Percentiles rank a stretch among this genome's conserved stretches.
Evolutionary conservation across 148 eudicot species (phyloP).

Genomic region (Rhododendron kiyosumense): DNA sequence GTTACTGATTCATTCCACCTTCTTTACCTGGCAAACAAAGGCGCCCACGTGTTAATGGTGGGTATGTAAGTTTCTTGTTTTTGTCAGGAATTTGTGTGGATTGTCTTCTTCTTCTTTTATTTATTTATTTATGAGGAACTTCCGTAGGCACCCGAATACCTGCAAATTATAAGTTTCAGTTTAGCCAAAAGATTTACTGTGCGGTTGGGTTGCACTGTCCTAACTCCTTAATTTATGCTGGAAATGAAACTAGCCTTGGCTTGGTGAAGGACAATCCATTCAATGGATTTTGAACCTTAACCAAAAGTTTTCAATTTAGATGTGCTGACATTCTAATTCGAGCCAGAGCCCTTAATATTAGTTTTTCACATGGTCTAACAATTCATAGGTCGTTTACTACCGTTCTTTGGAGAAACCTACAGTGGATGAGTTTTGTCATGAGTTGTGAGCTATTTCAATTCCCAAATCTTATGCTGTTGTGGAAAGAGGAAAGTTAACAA

Average conservation of each 20-base stretch:
- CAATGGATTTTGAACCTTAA: not conserved
- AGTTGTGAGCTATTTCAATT: not conserved
- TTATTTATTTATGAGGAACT: too few species aligned
- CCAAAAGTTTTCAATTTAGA: not conserved
- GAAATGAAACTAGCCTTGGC: not conserved
- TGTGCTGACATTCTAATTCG: not conserved
- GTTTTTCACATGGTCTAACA: too few species aligned
- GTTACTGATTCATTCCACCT: not conserved
- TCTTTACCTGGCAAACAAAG: not conserved
- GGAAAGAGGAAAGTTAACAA: not conserved
- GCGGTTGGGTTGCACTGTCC: not conserved
- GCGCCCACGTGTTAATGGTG: not conserved
- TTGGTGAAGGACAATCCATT: not conserved
- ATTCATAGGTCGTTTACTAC: not conserved
- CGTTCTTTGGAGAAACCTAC: not conserved
- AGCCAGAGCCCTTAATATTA: too few species aligned
- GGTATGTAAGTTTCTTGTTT: not conserved
- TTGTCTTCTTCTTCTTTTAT: too few species aligned
- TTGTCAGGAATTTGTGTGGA: not conserved
- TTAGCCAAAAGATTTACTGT: not conserved
- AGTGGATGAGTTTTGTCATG: not conserved
- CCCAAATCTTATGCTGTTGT: not conserved
- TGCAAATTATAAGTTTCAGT: not conserved
- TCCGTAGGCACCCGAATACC: not conserved
- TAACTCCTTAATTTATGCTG: not conserved